Percentiles rank a stretch among this genome's conserved stretches.
Conservation (phyloP, 169 alveolate species). For the Plasmodium billcollinsi region DNA sequence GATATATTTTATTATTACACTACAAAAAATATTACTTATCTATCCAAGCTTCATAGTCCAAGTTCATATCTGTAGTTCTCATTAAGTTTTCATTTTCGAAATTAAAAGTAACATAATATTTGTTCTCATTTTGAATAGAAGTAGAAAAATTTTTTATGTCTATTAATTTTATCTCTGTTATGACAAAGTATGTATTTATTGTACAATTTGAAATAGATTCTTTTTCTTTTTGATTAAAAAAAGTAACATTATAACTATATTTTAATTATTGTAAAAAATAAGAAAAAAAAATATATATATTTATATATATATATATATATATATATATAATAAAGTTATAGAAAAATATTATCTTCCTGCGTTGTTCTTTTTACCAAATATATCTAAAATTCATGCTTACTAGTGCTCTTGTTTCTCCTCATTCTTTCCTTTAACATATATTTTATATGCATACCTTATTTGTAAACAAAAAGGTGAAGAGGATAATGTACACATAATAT, state of each 20-base stretch:
- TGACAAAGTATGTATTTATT: conserved; percentile 24
- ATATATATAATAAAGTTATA: too few species aligned
- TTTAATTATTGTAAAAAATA: not conserved
- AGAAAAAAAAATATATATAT: conserved; percentile 15
- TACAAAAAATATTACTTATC: conserved; percentile 46
- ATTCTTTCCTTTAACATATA: conserved; percentile 49
- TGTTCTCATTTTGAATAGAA: conserved; percentile 11
- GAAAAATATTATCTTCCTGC: too few species aligned
- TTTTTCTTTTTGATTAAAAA: conserved; percentile 48
- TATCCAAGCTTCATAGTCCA: conserved; percentile 74
- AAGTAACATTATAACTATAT: conserved; percentile 53
- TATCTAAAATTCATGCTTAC: conserved; percentile 13
- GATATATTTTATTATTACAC: not conserved
- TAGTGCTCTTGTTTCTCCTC: conserved; percentile 60
- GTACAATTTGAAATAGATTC: conserved; percentile 56
- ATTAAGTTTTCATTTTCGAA: conserved; percentile 62
- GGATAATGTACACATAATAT: not conserved
- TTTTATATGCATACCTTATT: conserved; percentile 58
- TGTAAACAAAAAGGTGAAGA: not conserved
- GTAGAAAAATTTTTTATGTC: not conserved
- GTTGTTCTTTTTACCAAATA: not conserved
- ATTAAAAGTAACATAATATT: conserved; percentile 55
- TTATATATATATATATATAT: not conserved
- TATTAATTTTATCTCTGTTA: conserved; percentile 33
- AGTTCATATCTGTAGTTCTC: conserved; percentile 63